These are phyloP conservation scores for Pichia sp. DNA, from an alignment of 1,139 yeast species.

Conservation along the genomic window DNA sequence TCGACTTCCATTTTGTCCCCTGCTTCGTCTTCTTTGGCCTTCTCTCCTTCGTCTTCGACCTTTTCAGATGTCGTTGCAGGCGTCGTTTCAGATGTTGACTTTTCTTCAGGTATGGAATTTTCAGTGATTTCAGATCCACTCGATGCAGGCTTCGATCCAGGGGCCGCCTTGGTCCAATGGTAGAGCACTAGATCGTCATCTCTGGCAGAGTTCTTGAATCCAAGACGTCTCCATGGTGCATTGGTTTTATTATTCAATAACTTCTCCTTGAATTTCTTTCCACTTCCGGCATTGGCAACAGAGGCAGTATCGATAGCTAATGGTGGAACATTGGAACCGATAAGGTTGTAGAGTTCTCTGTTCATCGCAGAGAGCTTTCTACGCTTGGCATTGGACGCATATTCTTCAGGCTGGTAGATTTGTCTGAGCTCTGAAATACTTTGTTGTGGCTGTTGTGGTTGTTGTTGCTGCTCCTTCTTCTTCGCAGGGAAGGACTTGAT, in stretches of 20 bases:
- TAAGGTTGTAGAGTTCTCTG: conserved; percentile 79
- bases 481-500: conserved; percentile 43
- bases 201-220: conserved; percentile 57
- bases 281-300: conserved; percentile 7
- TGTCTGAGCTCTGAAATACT: conserved; percentile 11
- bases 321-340: conserved; percentile 95
- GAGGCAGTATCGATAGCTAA: conserved; percentile 47
- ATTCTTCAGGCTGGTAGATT: conserved; percentile 18
- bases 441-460: conserved; percentile 14
- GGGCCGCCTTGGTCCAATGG: conserved; percentile 84
- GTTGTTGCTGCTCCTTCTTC: conserved; percentile 28
- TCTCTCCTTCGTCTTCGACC: neutral
- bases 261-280: conserved; percentile 58
- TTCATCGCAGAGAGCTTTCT: conserved; percentile 66
- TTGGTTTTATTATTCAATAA: conserved; percentile 38
- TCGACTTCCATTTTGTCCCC: neutral
- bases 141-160: neutral
- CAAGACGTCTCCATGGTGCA: conserved; percentile 70
- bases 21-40: neutral
- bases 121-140: neutral
- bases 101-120: neutral
- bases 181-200: conserved; percentile 45
- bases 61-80: neutral
- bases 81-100: neutral
- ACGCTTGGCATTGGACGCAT: conserved; percentile 24